A percentile compares a stretch with the other conserved stretches of the same genome.
phyloP scores from a whole-genome alignment of 768 basidiomycete genomes.

The Scleroderma bovista region DNA sequence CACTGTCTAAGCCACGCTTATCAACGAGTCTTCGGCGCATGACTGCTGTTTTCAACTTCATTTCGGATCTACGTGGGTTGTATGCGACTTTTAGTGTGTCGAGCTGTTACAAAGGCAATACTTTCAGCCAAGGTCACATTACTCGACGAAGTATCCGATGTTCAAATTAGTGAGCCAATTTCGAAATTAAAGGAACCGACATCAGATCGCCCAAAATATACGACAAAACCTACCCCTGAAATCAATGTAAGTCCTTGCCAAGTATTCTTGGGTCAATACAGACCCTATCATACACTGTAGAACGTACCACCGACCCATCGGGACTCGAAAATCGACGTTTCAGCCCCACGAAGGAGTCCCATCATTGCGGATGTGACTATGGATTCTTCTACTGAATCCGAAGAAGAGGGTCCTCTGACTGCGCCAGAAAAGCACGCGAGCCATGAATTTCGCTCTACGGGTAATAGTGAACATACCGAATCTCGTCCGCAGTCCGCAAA shows the following conservation, averaged over 20 bases:
- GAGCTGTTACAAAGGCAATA: slow-evolving; percentile 9
- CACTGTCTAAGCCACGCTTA: slow-evolving; percentile 60
- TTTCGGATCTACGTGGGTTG: slow-evolving; percentile 57
- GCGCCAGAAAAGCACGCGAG: slow-evolving; percentile 1
- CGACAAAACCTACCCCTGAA: slow-evolving; percentile 6
- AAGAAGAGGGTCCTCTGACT: slow-evolving; percentile 5
- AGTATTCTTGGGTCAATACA: neutral
- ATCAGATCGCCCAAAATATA: slow-evolving; percentile 4
- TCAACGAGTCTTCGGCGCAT: slow-evolving; percentile 65
- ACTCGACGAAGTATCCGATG: slow-evolving; percentile 39
- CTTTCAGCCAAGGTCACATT: slow-evolving; percentile 47
- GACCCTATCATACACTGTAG: slow-evolving; percentile 10
- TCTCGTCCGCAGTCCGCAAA: slow-evolving; percentile 17
- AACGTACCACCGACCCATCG: slow-evolving; percentile 1
- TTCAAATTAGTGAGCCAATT: slow-evolving; percentile 24
- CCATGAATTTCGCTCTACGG: neutral
- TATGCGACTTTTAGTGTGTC: slow-evolving; percentile 5
- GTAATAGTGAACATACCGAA: slow-evolving; percentile 10
- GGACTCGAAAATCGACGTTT: slow-evolving; percentile 4
- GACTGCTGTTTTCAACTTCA: slow-evolving; percentile 67
- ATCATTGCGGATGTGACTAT: slow-evolving; percentile 10
- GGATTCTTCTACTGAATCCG: slow-evolving; percentile 27
- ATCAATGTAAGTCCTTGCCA: slow-evolving; percentile 16
- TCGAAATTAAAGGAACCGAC: slow-evolving; percentile 9
- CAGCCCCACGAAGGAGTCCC: slow-evolving; percentile 7